phyloP scores from a whole-genome alignment of 257 asterid species.

The Sherardia arvensis region DNA sequence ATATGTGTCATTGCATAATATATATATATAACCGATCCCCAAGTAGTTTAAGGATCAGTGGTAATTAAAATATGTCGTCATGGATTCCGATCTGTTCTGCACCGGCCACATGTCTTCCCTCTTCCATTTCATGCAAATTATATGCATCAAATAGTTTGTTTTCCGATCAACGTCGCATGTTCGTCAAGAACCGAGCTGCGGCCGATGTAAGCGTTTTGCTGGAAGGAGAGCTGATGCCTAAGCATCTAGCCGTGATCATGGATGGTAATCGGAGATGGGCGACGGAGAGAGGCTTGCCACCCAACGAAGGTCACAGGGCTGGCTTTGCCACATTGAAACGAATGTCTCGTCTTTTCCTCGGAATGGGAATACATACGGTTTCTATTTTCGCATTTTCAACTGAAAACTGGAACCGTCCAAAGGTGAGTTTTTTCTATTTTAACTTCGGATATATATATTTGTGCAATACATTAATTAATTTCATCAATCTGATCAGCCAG shows the following conservation, averaged over 20 bases:
- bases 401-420: not conserved
- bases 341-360: not conserved
- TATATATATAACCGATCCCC: not conserved
- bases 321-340: not conserved
- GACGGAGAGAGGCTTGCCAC: not conserved
- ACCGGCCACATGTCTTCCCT: not conserved
- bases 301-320: not conserved
- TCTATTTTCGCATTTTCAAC: not conserved
- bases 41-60: not conserved
- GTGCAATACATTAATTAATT: not conserved
- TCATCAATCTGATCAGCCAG: not conserved
- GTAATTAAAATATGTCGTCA: not conserved
- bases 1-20: too few relatives aligned
- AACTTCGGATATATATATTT: not conserved
- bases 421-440: not conserved
- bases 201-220: too few relatives aligned
- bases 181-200: not conserved
- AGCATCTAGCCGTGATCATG: not conserved
- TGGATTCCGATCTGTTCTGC: not conserved
- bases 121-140: not conserved
- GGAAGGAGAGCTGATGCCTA: not conserved
- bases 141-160: not conserved
- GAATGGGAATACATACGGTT: not conserved
- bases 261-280: slow-evolving; percentile 2
- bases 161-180: not conserved